phyloP scores from a whole-genome alignment of 805 yeast genomes.

The Ogataea naganishii region DNA sequence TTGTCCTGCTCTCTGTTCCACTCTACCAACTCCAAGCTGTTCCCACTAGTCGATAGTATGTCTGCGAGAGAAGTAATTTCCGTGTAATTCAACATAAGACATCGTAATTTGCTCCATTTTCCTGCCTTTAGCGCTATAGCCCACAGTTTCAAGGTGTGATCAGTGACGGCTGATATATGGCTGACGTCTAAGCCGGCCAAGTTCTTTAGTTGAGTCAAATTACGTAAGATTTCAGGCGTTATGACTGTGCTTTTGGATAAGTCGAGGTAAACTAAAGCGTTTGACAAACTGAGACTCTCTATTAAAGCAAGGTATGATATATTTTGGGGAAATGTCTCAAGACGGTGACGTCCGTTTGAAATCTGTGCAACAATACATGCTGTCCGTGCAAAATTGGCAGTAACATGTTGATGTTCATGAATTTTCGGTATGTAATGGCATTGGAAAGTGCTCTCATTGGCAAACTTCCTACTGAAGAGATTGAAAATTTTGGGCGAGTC shows the following conservation, averaged over 20 bases:
- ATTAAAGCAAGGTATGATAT: conserved; percentile 9
- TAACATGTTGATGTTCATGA: neutral
- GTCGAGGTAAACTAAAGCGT: conserved; percentile 12
- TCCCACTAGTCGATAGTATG: no score
- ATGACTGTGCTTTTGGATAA: conserved; percentile 6
- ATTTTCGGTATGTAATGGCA: conserved; percentile 10
- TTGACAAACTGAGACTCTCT: conserved; percentile 6
- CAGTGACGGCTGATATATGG: conserved; percentile 7
- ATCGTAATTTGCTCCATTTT: conserved; percentile 11
- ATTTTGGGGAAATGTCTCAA: conserved; percentile 26
- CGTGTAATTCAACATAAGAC: conserved; percentile 11
- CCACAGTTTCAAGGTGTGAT: conserved; percentile 16
- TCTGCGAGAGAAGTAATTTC: no score
- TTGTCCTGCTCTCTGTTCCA: no score
- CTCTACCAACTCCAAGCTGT: no score
- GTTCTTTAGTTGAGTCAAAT: conserved; percentile 4
- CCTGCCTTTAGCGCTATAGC: conserved; percentile 16
- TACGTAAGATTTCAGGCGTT: conserved; percentile 1
- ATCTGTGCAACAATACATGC: conserved; percentile 9
- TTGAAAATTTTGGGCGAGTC: conserved; percentile 23
- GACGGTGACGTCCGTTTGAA: conserved; percentile 18
- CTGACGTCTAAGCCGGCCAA: conserved; percentile 5
- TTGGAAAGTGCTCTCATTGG: conserved; percentile 6
- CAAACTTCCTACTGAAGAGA: conserved; percentile 19
- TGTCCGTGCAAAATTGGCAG: conserved; percentile 8